Evolutionary conservation across 2,329 filamentous ascomycete genomes (phyloP), one percentile per base, ranked within the genome.

Genomic region (Neonectria neomacrospora): DNA sequence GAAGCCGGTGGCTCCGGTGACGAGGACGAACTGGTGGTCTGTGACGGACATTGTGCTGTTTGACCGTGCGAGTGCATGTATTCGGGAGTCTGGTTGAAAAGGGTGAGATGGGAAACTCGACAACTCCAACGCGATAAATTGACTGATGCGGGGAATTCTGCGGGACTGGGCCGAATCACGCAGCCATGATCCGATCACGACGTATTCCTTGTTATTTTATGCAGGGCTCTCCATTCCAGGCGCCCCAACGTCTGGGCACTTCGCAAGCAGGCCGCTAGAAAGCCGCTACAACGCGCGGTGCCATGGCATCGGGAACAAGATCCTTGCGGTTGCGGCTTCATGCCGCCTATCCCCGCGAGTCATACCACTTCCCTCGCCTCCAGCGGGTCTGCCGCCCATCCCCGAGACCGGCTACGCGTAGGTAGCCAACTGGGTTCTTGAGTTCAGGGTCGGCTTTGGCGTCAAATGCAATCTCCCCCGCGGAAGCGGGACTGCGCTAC

Each of bases 1-100:
- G 72, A 75, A 75, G 12, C 70, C 72, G 1, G 65, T 72, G 14
- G 70, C 70, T 11, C 74, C 71, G 0, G 71, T 73, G 10, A 73
- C 71, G 20, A 73, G 56, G 8, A 74, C 63, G 12, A 65, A 67
- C 34, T 64, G 54, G 26, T 42, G 45, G 3, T 55, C 30, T n/a
- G 30, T 16, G 6, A 20, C 3, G 28, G 44, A 26, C 58, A 61
- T 61, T 18, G 23, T 11, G 20, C 18, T 28, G 20, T 22, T 16
- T 28, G 23, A 10, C 16, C 18, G 37, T 20, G 14, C 20, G 37
- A 11, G n/a, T 41, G 14, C 10, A 16, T 9, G n/a, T 41, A 26
- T 1, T 32, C 12, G 8, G 26, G 20, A 23, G 32, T 4, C 11
- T 20, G 10, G n/a, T 16, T 45, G 34, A 23, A 54, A 23, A 54